A percentile compares a stretch with the other conserved stretches of the same genome.
Evolutionary conservation across 805 yeast genomes (phyloP).

Genomic region (Teunomyces kruisii): DNA sequence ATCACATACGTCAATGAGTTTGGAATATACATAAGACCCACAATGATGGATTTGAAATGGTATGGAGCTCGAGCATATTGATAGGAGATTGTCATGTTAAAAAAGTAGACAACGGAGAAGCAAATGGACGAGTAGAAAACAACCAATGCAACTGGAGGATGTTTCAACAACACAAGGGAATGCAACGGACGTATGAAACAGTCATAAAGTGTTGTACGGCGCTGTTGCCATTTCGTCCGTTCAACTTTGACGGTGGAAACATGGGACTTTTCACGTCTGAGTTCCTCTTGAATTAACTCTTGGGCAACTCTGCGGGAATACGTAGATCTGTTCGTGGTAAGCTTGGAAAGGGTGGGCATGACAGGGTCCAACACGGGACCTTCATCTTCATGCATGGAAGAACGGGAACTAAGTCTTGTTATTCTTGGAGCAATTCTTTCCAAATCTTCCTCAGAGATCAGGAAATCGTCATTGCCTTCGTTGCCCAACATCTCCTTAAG

Average conservation of each 20-base stretch:
- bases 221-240: slow-evolving; percentile 17
- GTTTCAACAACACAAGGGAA: slow-evolving; percentile 56
- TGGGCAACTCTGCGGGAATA: slow-evolving; percentile 29
- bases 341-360: slow-evolving; percentile 39
- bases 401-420: slow-evolving; percentile 20
- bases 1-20: slow-evolving; percentile 74
- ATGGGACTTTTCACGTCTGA: slow-evolving; percentile 10
- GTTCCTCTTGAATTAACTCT: slow-evolving; percentile 22
- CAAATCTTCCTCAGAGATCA: slow-evolving; percentile 13
- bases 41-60: slow-evolving; percentile 59
- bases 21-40: slow-evolving; percentile 80
- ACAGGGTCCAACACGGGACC: slow-evolving; percentile 39
- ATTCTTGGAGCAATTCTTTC: slow-evolving; percentile 34
- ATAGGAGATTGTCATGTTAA: slow-evolving; percentile 71
- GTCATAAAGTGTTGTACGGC: slow-evolving; percentile 39
- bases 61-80: slow-evolving; percentile 66
- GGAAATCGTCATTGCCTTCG: slow-evolving; percentile 7
- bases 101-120: slow-evolving; percentile 67
- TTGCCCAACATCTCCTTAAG: slow-evolving; percentile 42
- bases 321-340: slow-evolving; percentile 31
- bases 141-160: slow-evolving; percentile 74
- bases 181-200: slow-evolving; percentile 59
- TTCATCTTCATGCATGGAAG: slow-evolving; percentile 18
- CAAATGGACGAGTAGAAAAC: slow-evolving; percentile 68
- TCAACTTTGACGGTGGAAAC: slow-evolving; percentile 16